Evolutionary conservation across 2,329 filamentous ascomycete species (phyloP), one percentile per base, ranked within the genome.

Genomic region (Microdochium bolleyi): DNA sequence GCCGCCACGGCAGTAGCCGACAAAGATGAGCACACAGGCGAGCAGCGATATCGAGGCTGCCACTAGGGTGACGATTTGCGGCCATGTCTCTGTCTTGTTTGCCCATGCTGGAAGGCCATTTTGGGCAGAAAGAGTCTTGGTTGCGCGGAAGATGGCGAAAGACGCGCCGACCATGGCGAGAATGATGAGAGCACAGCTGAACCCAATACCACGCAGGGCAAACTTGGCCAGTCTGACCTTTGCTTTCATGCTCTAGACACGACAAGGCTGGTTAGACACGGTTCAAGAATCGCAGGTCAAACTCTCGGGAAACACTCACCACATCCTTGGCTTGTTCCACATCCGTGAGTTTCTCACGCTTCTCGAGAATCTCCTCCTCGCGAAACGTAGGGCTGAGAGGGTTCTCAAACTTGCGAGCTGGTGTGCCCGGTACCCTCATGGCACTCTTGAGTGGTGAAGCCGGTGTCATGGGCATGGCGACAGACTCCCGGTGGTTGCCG

Each of bases 141-240:
- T 96, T 50, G 91, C 82, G 69, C 94, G 90, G 82, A 99, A 99
- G 69, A 99, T 92, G 60, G 84, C 75, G 64, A 99, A 89, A 3
- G 89, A 90, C n/a, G 89, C 82, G 14, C 88, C 85, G 52, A 99
- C 76, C 82, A 99, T 92, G 56, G 91, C 79, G 54, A 99, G 80
- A 59, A 99, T 89, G 67, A 99, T 96, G 55, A 97, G 79, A 69
- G 89, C 92, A 77, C 94, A 99, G 70, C 89, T 91, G 71, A 99
- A 97, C 78, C 92, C 96, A 73, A 97, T 88, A 53, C 90, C 87
- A 59, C 94, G 87, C n/a, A 99, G 84, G 57, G 95, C 83, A 62
- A 97, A 86, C 76, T 99, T 99, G 61, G 92, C 94, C 70, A 97
- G 79, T 49, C 94, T 85, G 32, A 97, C 92, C 60, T 90, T 84